Conservation (phyloP, 306 rosid species). For the Trifolium pratense region DNA sequence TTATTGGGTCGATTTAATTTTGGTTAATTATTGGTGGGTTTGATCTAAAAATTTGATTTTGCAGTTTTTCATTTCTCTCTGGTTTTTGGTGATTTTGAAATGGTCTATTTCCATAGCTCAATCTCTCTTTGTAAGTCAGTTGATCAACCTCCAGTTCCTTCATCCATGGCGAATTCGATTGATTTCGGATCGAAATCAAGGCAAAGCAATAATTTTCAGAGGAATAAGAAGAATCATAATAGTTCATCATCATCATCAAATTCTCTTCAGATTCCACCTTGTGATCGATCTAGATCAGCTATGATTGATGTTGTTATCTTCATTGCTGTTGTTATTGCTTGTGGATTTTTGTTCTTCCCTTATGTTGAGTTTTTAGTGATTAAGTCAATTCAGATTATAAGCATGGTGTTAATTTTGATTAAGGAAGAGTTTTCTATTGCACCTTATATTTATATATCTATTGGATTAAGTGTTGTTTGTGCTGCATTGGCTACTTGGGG, state of each 20-base stretch:
- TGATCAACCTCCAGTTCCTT: constrained; percentile 58
- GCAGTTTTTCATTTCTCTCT: neutral
- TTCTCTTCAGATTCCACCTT: constrained; percentile 60
- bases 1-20: constrained; percentile 59
- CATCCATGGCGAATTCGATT: constrained; percentile 63
- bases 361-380: constrained; percentile 53
- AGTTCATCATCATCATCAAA: constrained; percentile 47
- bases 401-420: constrained; percentile 48
- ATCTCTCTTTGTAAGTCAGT: constrained; percentile 93
- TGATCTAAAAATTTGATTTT: constrained; percentile 46
- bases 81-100: constrained; percentile 53
- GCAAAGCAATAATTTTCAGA: constrained; percentile 40
- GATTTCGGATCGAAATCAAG: constrained; percentile 61
- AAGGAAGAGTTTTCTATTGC: constrained; percentile 73
- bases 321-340: constrained; percentile 71
- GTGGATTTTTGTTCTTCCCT: constrained; percentile 72
- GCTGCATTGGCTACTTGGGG: constrained; percentile 82
- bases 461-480: constrained; percentile 60
- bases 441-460: constrained; percentile 72
- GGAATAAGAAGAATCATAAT: constrained; percentile 54
- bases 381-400: constrained; percentile 45
- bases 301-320: constrained; percentile 70
- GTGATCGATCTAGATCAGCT: constrained; percentile 83
- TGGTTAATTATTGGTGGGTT: constrained; percentile 39
- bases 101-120: constrained; percentile 92